Evolutionary conservation across 2,329 filamentous ascomycete genomes (phyloP), one percentile per base, ranked within the genome.

Genomic region (Beauveria sp.): DNA sequence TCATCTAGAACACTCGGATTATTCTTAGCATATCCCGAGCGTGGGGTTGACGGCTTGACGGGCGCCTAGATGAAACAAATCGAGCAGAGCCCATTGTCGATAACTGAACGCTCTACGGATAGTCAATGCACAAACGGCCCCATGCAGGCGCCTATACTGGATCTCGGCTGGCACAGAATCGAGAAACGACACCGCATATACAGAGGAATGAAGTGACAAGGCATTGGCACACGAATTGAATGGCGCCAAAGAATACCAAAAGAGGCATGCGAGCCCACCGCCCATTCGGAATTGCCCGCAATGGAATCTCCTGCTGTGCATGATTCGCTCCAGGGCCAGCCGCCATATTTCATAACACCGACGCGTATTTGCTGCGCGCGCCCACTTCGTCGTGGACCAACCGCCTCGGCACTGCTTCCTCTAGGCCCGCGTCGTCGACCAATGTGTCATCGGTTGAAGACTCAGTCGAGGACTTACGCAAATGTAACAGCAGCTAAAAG

Each of bases 51-150:
- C 45, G 26, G 18, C 34, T 46, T 50, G 40, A 46, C 57, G 57
- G 57, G 57, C 57, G 57, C 57, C 49, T 60, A 60, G 49, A 53
- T 60, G 57, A 53, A 60, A 60, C 57, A 53, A n/a, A 52, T 26
- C 49, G 40, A 60, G 34, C 49, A 52, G 49, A 28, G 18, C 49
- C 38, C 40, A 14, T 60, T n/a, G 34, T 22, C 34, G 18, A 28
- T 42, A 26, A 22, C 18, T 28, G n/a, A 42, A 51, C 42, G 45
- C 49, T 60, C 40, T 38, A 38, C 34, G 1, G 34, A 38, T 38
- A 38, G 34, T 38, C 34, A 40, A 45, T 60, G 57, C 40, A 26
- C 31, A 42, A 52, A 52, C 24, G 28, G 48, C 57, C 57, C 57
- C 57, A 46, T 60, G 57, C 38, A 10, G 57, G 57, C 57, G 57